Base-by-base conservation (phyloP, 345 rosid genomes). In the Toxicodendron radicans region DNA sequence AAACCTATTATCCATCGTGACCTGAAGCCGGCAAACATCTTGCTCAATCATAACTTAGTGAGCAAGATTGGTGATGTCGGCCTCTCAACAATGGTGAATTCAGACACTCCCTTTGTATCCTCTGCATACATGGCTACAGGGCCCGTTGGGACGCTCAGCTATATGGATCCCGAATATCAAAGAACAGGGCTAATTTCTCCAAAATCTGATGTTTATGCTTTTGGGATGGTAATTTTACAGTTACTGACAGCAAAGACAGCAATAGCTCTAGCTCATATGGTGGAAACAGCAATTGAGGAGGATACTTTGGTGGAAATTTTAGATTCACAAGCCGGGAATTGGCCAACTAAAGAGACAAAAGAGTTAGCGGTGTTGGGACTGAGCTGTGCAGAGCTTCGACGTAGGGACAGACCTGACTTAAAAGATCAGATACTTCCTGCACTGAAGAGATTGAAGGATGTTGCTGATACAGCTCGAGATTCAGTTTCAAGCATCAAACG, bases 11-110 rank as follows among this genome's bases (percentile, higher is more conserved):
- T 94, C 77, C 98, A 92, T 70, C 97, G 97, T 17, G 98, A 94
- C 81, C 82, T 94, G 61, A 94, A 94, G 80, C 99, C 99, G 2
- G 97, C 87, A 6, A 94, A 94, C 76, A 91, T 94, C 85, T 74
- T 94, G 77, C 97, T 94, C 59, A 93, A 88, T 78, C 89, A 70
- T n/a, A 89, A 92, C 80, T 81, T 83, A 13, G 89, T 92, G 38
- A 94, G 97, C 95, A 94, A 94, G 82, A 87, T 94, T 24, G 92
- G 99, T 73, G 97, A 94, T 70, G 95, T 95, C 0, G 99, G 99
- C 45, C 89, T 95, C 46, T 87, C 99, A 56, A 88, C 87, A 57
- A 80, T 85, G 77, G 82, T 92, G 52, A 76, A 75, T 41, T 70
- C 67, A 3, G 92, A 88, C 20, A 64, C 85, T 32, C 70, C 72